These are phyloP conservation scores for Globisporangium orthogonon DNA, from an alignment of 352 stramenopile species.

Conservation along the genomic window DNA sequence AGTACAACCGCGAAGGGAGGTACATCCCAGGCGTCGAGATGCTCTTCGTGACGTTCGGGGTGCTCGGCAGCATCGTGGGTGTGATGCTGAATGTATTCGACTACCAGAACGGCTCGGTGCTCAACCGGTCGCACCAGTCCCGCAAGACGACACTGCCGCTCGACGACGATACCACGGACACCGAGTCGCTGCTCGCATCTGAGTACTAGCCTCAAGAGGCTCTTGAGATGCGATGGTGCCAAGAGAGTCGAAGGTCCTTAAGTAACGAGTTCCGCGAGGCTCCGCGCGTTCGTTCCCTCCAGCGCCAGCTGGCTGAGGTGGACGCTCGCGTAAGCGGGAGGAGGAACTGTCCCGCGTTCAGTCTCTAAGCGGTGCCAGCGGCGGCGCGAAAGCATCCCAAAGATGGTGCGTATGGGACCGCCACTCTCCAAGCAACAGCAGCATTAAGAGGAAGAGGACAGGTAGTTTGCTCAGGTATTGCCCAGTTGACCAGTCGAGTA, in stretches of 20 bases:
- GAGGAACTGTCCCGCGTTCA: too few species aligned
- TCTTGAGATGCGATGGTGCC: background rate
- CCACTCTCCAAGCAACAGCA: background rate
- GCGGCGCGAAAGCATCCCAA: background rate
- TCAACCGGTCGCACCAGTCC: constrained; percentile 50
- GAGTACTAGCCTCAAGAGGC: constrained; percentile 30
- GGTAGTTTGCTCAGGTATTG: too few species aligned
- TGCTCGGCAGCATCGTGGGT: constrained; percentile 65
- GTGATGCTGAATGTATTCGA: constrained; percentile 71
- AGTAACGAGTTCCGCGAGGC: too few species aligned
- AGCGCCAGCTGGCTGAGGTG: too few species aligned
- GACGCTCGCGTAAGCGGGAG: too few species aligned
- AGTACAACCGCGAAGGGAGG: constrained; percentile 59
- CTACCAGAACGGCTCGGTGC: constrained; percentile 68
- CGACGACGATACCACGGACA: constrained; percentile 53
- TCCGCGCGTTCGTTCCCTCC: too few species aligned
- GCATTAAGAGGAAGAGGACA: background rate
- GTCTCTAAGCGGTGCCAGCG: background rate
- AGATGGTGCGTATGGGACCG: background rate
- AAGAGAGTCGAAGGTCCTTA: too few species aligned
- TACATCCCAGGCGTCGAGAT: constrained; percentile 83
- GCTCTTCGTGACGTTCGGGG: constrained; percentile 73
- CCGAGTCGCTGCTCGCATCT: constrained; percentile 42
- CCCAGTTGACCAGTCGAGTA: too few species aligned
- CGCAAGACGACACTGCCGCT: constrained; percentile 30